Conservation (phyloP, 768 basidiomycete species). For the Leucocoprinus sp. region DNA sequence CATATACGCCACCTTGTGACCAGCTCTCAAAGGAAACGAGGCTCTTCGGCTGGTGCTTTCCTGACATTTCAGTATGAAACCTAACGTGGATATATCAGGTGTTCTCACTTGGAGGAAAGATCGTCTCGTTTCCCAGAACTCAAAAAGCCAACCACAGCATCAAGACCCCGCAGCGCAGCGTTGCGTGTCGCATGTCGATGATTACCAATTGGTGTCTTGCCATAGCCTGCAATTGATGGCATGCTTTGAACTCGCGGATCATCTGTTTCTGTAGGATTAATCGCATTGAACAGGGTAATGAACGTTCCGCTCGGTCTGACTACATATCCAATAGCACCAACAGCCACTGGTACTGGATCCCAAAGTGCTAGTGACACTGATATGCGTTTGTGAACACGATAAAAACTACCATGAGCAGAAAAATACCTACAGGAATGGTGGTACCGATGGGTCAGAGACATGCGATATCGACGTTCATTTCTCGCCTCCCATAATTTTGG, state of each 20-base stretch:
- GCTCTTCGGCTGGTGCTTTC: conserved; percentile 45
- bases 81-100: background rate
- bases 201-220: conserved; percentile 38
- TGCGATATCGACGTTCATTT: conserved; percentile 62
- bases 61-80: conserved; percentile 11
- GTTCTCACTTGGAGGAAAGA: conserved; percentile 22
- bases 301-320: conserved; percentile 61
- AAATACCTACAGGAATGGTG: conserved; percentile 54
- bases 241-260: conserved; percentile 36
- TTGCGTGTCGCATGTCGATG: conserved; percentile 52
- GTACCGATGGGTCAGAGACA: conserved; percentile 59
- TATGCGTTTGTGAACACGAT: background rate
- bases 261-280: conserved; percentile 38
- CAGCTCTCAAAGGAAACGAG: conserved; percentile 50
- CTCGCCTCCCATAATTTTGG: conserved; percentile 34
- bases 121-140: conserved; percentile 29
- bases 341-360: conserved; percentile 51
- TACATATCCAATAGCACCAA: conserved; percentile 79
- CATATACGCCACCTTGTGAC: conserved; percentile 59
- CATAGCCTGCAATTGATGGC: conserved; percentile 59
- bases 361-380: conserved; percentile 64
- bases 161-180: conserved; percentile 41
- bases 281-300: conserved; percentile 68
- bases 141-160: conserved; percentile 36
- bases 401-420: background rate